Conservation (phyloP, 306 rosid species). For the Fragaria vesca region DNA sequence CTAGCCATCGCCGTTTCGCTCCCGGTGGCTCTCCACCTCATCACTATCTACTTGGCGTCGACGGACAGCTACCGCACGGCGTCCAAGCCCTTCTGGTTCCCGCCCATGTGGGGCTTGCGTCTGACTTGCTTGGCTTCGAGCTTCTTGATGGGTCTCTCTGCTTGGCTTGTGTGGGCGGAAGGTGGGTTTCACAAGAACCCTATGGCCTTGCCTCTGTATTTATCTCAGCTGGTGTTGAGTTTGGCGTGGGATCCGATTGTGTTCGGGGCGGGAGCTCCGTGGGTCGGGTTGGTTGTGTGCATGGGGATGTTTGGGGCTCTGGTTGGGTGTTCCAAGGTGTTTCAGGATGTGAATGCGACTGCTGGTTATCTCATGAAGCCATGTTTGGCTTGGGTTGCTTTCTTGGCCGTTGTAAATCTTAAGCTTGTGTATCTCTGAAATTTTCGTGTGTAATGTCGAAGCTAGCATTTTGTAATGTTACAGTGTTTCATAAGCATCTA, state of each 20-base stretch:
- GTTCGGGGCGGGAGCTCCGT: slow-evolving; percentile 40
- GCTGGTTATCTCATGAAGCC: slow-evolving; percentile 50
- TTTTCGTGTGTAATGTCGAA: neutral
- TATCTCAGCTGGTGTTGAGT: slow-evolving; percentile 40
- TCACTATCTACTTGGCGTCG: slow-evolving; percentile 35
- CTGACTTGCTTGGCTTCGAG: slow-evolving; percentile 41
- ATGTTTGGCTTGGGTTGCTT: slow-evolving; percentile 54
- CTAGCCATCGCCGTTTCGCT: slow-evolving; percentile 42
- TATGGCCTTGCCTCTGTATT: slow-evolving; percentile 40
- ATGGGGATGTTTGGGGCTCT: slow-evolving; percentile 33
- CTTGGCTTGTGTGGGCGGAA: slow-evolving; percentile 82
- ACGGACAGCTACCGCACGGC: neutral
- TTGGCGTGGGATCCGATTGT: slow-evolving; percentile 59
- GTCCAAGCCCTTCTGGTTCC: slow-evolving; percentile 66
- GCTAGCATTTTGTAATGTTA: neutral
- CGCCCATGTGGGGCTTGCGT: slow-evolving; percentile 52
- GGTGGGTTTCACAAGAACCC: slow-evolving; percentile 65
- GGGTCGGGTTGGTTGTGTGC: slow-evolving; percentile 41
- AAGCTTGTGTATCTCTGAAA: slow-evolving; percentile 41
- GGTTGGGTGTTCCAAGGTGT: slow-evolving; percentile 39
- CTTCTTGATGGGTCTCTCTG: slow-evolving; percentile 56
- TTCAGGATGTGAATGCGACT: slow-evolving; percentile 32
- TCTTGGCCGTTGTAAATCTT: slow-evolving; percentile 56
- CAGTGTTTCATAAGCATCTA: neutral
- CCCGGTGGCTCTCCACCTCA: slow-evolving; percentile 50